phyloP scores from a whole-genome alignment of 495 filamentous ascomycete genomes.

The Aspergillus campestris region DNA sequence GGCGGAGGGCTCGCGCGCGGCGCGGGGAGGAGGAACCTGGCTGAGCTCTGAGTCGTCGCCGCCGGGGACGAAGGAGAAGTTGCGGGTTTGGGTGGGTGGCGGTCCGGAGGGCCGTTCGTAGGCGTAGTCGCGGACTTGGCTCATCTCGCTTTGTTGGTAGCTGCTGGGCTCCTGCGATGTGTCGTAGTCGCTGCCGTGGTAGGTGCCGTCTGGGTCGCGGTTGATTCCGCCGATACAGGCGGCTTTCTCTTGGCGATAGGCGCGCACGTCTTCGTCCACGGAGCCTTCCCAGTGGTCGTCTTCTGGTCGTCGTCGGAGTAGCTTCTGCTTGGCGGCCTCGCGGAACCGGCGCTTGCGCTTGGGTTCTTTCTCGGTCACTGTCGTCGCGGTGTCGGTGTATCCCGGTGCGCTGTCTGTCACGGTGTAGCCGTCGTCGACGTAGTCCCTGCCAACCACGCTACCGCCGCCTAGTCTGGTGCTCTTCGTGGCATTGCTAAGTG shows the following conservation, averaged over 20 bases:
- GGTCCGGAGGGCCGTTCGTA: constrained; percentile 20
- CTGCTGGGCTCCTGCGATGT: constrained; percentile 41
- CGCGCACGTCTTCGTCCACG: constrained; percentile 63
- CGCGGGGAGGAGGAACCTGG: constrained; percentile 42
- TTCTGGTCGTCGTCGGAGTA: constrained; percentile 29
- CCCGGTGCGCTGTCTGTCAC: constrained; percentile 34
- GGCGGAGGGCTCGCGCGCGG: constrained; percentile 27
- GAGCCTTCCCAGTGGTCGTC: constrained; percentile 46
- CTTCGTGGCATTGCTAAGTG: constrained; percentile 69
- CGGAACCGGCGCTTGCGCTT: constrained; percentile 32
- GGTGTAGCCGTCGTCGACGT: constrained; percentile 47
- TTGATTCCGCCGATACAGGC: constrained; percentile 84
- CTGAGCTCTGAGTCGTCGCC: constrained; percentile 43
- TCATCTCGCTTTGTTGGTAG: constrained; percentile 45
- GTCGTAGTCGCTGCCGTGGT: constrained; percentile 55
- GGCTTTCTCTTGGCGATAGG: constrained; percentile 76
- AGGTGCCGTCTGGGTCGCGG: constrained; percentile 61
- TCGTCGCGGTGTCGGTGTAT: constrained; percentile 31
- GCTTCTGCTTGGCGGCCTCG: constrained; percentile 30
- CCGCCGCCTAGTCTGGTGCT: constrained; percentile 75
- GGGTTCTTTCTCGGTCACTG: constrained; percentile 33
- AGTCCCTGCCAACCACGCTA: constrained; percentile 58
- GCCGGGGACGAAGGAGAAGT: constrained; percentile 43
- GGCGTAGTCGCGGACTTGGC: constrained; percentile 40
- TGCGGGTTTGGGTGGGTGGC: constrained; percentile 23